Conservation (phyloP, 2,329 filamentous ascomycete genomes). For the Arthrocladium fulminans region DNA sequence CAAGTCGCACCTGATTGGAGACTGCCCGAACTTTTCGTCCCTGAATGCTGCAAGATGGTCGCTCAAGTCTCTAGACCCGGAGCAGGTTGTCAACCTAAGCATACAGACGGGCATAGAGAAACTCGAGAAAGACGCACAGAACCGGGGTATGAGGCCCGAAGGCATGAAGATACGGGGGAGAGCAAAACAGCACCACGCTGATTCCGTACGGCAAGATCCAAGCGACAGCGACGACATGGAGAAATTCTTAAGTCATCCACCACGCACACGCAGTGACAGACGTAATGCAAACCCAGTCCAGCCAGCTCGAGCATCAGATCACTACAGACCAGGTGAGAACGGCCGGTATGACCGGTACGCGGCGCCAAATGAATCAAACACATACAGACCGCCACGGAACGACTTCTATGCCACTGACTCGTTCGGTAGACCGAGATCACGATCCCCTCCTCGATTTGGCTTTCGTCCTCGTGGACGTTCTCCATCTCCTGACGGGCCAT, state of each 20-base stretch:
- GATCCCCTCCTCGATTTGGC: constrained; percentile 9
- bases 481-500: background rate
- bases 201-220: background rate
- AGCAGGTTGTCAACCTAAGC: constrained; percentile 33
- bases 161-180: constrained; percentile 32
- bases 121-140: constrained; percentile 19
- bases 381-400: constrained; percentile 10
- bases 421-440: constrained; percentile 15
- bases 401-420: constrained; percentile 19
- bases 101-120: constrained; percentile 18
- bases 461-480: background rate
- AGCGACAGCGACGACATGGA: constrained; percentile 28
- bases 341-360: constrained; percentile 1
- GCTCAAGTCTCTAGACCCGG: constrained; percentile 30
- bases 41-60: constrained; percentile 30
- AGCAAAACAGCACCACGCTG: constrained; percentile 26
- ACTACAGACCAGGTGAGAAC: constrained; percentile 1
- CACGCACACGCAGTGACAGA: background rate
- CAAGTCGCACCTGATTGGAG: constrained; percentile 35
- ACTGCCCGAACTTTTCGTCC: constrained; percentile 30
- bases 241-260: constrained; percentile 21
- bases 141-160: constrained; percentile 18
- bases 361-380: background rate
- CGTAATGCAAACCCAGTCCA: constrained; percentile 1
- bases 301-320: background rate